Evolutionary conservation across 495 filamentous ascomycete genomes (phyloP), one percentile per base, ranked within the genome.

Genomic region (Friedmanniomyces simplex): DNA sequence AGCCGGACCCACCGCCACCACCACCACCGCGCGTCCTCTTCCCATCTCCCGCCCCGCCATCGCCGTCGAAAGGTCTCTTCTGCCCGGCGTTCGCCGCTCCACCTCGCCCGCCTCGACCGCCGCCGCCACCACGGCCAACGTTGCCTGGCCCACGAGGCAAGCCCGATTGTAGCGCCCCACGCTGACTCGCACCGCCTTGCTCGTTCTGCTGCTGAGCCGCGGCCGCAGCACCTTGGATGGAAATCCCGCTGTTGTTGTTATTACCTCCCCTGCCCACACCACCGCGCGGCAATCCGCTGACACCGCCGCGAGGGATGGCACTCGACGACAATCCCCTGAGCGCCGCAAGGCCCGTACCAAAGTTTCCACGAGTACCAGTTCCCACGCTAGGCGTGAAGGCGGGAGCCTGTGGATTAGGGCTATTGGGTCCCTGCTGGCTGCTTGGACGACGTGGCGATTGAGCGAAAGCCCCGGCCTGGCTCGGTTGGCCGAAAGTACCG

Each of bases 311-410:
- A 32, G 48, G 50, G 21, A 54, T 22, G 21, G 32, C 37, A 42
- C 54, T 55, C 14, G 62, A 22, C 3, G 62, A 22, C 5, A 66
- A 25, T 47, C 61, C 58, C 16, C 68, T 62, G 1, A 69, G 59
- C 0, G 64, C 69, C 28, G 56, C 64, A 28, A 66, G 64, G 3
- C 65, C 69, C 16, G 69, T 67, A 18, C 69, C 69, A 30, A 50
- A 45, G 58, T 58, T 62, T 2, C 45, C 3, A 20, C 26, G 57
- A 45, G 20, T 20, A n/a, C n/a, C n/a, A 10, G 13, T 18, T 20
- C 16, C 34, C 24, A 3, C 28, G 28, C n/a, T n/a, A n/a, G 55
- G 53, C 24, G 49, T 49, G 57, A 58, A 54, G 13, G 59, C 26
- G 10, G 59, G 22, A 1, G 60, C 60, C 25, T 59, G 55, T 26